phyloP scores from a whole-genome alignment of 371 early-diverging fungal genomes.

The Lichtheimia ornata region DNA sequence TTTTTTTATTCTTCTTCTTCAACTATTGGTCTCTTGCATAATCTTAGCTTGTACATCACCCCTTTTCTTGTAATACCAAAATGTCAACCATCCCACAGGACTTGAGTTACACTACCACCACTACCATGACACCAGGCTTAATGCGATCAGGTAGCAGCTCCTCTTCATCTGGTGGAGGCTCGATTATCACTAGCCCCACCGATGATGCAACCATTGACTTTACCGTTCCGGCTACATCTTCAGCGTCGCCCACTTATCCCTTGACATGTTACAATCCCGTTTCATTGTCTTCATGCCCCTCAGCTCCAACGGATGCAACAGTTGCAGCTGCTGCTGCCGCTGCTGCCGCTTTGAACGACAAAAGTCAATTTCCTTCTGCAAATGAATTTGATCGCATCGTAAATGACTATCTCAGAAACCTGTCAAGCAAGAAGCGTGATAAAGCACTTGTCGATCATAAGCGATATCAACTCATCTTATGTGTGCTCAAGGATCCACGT shows the following conservation, averaged over 20 bases:
- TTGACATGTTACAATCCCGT: not conserved
- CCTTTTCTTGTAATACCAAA: not conserved
- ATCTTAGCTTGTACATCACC: not conserved
- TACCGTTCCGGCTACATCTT: not conserved
- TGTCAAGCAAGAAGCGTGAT: constrained; percentile 63
- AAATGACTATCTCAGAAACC: constrained; percentile 53
- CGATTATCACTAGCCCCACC: too few species aligned
- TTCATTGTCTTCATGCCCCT: not conserved
- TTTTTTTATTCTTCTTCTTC: not conserved
- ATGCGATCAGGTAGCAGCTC: not conserved
- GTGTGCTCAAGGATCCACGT: constrained; percentile 59
- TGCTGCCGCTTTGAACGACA: constrained; percentile 19
- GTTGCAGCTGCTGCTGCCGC: not conserved
- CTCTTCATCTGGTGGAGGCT: too few species aligned
- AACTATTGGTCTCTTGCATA: not conserved
- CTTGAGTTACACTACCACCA: not conserved
- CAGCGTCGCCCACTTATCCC: not conserved
- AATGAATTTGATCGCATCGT: constrained; percentile 45
- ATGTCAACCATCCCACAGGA: not conserved
- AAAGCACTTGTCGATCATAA: constrained; percentile 57
- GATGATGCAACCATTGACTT: not conserved
- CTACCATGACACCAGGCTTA: not conserved
- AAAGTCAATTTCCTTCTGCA: constrained; percentile 38
- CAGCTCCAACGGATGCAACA: not conserved
- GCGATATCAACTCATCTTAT: constrained; percentile 56